These are phyloP conservation scores for Suhomyces sp. DNA, from an alignment of 805 yeast genomes.

Conservation along the genomic window DNA sequence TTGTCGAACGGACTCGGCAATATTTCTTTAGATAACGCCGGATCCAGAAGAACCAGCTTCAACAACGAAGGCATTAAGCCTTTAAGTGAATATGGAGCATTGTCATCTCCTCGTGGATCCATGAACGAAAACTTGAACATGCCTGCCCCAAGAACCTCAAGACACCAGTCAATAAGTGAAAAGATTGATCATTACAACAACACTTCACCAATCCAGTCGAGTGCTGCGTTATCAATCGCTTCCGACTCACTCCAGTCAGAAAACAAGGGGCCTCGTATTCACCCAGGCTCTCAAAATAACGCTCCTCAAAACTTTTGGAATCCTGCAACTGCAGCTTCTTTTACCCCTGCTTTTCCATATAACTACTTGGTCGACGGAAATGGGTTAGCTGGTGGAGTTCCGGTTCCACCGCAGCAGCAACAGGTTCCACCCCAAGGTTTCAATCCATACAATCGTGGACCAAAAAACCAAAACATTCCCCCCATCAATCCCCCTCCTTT, in stretches of 20 bases:
- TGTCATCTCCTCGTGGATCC: constrained; percentile 38
- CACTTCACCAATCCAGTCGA: constrained; percentile 45
- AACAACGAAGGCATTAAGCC: constrained; percentile 27
- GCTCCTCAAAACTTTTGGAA: constrained; percentile 54
- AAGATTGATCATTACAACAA: constrained; percentile 59
- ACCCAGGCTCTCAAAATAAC: constrained; percentile 1
- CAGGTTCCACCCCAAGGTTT: constrained; percentile 15
- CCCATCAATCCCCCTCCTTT: constrained; percentile 40
- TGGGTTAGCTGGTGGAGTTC: constrained; percentile 13
- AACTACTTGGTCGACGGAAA: constrained; percentile 30
- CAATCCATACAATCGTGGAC: constrained; percentile 28
- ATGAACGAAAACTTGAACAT: constrained; percentile 45
- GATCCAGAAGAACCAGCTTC: constrained; percentile 53
- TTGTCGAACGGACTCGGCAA: constrained; percentile 41
- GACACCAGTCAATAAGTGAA: constrained; percentile 58
- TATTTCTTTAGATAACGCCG: constrained; percentile 29
- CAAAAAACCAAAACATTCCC: constrained; percentile 31
- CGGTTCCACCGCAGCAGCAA: constrained; percentile 18
- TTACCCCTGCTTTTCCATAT: constrained; percentile 44
- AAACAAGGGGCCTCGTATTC: constrained; percentile 12
- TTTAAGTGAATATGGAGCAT: constrained; percentile 16
- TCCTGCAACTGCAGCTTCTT: constrained; percentile 62
- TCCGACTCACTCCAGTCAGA: constrained; percentile 25
- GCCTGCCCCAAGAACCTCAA: constrained; percentile 32
- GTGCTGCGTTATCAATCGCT: constrained; percentile 33